phyloP scores from a whole-genome alignment of 1,284 basidiomycete species.

The Lentinus polychrous region DNA sequence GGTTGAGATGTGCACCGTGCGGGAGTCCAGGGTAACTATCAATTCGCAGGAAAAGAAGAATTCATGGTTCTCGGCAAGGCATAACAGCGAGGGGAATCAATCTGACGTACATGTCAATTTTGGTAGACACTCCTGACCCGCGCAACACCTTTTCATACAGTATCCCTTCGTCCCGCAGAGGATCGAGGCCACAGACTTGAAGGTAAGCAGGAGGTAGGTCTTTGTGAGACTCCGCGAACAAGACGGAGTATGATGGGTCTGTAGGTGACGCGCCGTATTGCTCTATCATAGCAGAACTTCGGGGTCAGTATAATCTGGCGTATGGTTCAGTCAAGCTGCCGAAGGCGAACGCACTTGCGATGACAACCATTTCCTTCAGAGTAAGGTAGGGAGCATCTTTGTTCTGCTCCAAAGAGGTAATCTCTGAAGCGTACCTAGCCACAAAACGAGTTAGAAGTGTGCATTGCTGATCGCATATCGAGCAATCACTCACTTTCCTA shows the following conservation, averaged over 20 bases:
- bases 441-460: too few relatives aligned
- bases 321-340: background rate
- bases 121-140: slow-evolving; percentile 15
- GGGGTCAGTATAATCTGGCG: background rate
- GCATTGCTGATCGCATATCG: background rate
- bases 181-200: slow-evolving; percentile 16
- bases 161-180: slow-evolving; percentile 19
- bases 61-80: too few relatives aligned
- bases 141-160: slow-evolving; percentile 17
- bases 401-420: slow-evolving; percentile 18
- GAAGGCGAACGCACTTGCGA: slow-evolving; percentile 1
- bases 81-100: too few relatives aligned
- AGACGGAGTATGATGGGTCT: slow-evolving; percentile 12
- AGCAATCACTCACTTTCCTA: slow-evolving; percentile 11
- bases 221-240: slow-evolving; percentile 12
- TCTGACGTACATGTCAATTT: slow-evolving; percentile 17
- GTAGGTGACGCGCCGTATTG: slow-evolving; percentile 4
- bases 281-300: too few relatives aligned
- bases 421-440: slow-evolving; percentile 15
- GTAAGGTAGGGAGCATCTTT: slow-evolving; percentile 14
- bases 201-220: slow-evolving; percentile 18
- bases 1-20: slow-evolving; percentile 1
- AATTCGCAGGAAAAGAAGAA: background rate
- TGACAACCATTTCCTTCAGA: background rate
- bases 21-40: slow-evolving; percentile 8